Conservation (phyloP, 225 moss, liverwort and hornwort genomes). For the Polytrichum commune region DNA sequence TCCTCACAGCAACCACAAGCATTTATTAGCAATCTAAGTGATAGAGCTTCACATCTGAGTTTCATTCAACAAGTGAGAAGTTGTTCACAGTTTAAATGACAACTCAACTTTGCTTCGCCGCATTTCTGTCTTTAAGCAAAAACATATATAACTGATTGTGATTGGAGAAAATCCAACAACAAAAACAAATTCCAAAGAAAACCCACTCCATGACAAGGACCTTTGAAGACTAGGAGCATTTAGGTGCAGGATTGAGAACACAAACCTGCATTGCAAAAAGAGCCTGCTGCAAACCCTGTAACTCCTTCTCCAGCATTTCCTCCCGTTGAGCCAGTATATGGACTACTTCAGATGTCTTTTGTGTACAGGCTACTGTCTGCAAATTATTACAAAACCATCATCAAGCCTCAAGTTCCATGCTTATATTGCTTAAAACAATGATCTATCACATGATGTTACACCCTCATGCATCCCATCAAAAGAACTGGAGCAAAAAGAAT, state of each 20-base stretch:
- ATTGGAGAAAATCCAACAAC: too few species aligned
- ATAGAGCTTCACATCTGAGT: neutral
- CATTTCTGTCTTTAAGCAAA: neutral
- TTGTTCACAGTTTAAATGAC: neutral
- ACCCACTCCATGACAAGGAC: neutral
- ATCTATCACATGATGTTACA: neutral
- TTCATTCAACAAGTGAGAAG: too few species aligned
- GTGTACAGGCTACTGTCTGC: slow-evolving; percentile 63
- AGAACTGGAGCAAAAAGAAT: too few species aligned
- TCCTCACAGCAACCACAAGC: neutral
- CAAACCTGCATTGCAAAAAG: slow-evolving; percentile 88
- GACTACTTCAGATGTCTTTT: slow-evolving; percentile 70
- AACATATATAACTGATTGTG: too few species aligned
- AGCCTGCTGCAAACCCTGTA: slow-evolving; percentile 58
- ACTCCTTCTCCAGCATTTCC: slow-evolving; percentile 73
- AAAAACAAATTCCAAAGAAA: too few species aligned
- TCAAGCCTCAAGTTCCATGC: neutral
- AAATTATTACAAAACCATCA: too few species aligned
- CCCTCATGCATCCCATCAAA: neutral
- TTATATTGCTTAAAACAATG: neutral
- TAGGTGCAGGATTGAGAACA: neutral
- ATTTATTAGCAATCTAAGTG: neutral
- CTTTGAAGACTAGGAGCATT: neutral
- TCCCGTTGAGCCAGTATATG: slow-evolving; percentile 61
- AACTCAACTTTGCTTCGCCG: neutral